These are phyloP conservation scores for Pyrus communis DNA, from an alignment of 306 rosid genomes.

Conservation along the genomic window DNA sequence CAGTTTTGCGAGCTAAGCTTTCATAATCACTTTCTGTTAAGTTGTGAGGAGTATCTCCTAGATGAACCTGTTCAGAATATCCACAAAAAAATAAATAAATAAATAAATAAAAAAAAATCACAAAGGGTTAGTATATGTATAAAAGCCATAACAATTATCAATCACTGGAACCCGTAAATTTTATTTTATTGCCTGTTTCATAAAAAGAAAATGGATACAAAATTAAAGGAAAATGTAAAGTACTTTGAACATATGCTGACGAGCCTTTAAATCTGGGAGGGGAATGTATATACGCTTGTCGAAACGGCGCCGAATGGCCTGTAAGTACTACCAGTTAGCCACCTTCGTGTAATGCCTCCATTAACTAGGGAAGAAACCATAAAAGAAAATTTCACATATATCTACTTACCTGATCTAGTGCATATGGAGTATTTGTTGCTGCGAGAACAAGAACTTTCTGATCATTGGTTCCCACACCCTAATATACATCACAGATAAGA, in stretches of 20 bases:
- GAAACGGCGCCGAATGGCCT: conserved; percentile 98
- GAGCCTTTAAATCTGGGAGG: conserved; percentile 89
- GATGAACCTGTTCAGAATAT: conserved; percentile 69
- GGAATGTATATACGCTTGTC: conserved; percentile 99
- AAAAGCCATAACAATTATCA: neutral
- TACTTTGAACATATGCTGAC: conserved; percentile 96
- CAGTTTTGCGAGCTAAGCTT: conserved; percentile 67
- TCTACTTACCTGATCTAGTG: conserved; percentile 81
- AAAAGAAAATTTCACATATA: conserved; percentile 6
- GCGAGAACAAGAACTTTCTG: conserved; percentile 99
- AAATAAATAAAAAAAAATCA: neutral
- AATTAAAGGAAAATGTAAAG: conserved; percentile 19
- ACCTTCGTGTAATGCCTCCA: conserved; percentile 5
- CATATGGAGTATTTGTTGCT: conserved; percentile 96
- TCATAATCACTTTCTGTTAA: conserved; percentile 84
- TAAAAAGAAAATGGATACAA: neutral
- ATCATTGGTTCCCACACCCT: conserved; percentile 97
- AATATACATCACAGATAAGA: conserved; percentile 19
- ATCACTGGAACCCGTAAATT: neutral
- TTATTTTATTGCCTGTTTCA: neutral
- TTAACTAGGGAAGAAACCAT: neutral
- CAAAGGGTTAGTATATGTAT: neutral
- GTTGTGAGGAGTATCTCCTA: conserved; percentile 95
- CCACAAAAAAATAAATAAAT: neutral
- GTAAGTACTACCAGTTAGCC: conserved; percentile 32